Evolutionary conservation across 2,329 filamentous ascomycete species (phyloP).

Genomic region (Beauveria sp.): DNA sequence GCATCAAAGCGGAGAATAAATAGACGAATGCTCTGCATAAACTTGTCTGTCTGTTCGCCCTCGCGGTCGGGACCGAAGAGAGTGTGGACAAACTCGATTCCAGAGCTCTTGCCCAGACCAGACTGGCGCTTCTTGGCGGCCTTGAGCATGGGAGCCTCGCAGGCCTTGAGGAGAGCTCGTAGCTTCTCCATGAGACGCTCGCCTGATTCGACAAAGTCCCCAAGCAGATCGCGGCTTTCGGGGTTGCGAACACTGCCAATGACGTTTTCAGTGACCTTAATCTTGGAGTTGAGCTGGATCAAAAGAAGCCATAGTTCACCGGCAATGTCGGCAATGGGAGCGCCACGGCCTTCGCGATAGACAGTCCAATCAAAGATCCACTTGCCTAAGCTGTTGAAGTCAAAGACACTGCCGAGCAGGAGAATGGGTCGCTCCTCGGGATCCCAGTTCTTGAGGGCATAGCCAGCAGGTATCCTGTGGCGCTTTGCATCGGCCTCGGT

Average conservation of each 20-base stretch:
- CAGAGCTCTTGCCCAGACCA: constrained; percentile 78
- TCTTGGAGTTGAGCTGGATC: constrained; percentile 88
- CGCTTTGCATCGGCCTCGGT: constrained; percentile 52
- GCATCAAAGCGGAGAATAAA: constrained; percentile 94
- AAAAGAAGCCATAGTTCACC: constrained; percentile 93
- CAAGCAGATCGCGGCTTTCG: constrained; percentile 72
- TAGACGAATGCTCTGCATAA: constrained; percentile 80
- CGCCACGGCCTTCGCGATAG: constrained; percentile 73
- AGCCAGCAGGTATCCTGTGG: constrained; percentile 78
- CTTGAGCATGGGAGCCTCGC: constrained; percentile 93
- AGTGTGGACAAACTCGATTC: constrained; percentile 90
- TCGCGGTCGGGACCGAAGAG: constrained; percentile 90
- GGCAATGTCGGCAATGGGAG: constrained; percentile 81
- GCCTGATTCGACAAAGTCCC: constrained; percentile 85
- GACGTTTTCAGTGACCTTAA: constrained; percentile 81
- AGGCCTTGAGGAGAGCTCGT: constrained; percentile 78
- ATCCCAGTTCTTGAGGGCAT: constrained; percentile 98
- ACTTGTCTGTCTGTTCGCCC: constrained; percentile 80
- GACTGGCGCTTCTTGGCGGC: constrained; percentile 65
- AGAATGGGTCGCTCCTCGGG: constrained; percentile 89
- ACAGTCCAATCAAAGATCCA: constrained; percentile 99
- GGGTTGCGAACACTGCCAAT: constrained; percentile 62
- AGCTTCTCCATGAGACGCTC: constrained; percentile 82
- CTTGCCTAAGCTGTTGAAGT: constrained; percentile 94
- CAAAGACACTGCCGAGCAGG: constrained; percentile 89